Evolutionary conservation across 495 filamentous ascomycete genomes (phyloP).

Genomic region (Penicillium odoratum): DNA sequence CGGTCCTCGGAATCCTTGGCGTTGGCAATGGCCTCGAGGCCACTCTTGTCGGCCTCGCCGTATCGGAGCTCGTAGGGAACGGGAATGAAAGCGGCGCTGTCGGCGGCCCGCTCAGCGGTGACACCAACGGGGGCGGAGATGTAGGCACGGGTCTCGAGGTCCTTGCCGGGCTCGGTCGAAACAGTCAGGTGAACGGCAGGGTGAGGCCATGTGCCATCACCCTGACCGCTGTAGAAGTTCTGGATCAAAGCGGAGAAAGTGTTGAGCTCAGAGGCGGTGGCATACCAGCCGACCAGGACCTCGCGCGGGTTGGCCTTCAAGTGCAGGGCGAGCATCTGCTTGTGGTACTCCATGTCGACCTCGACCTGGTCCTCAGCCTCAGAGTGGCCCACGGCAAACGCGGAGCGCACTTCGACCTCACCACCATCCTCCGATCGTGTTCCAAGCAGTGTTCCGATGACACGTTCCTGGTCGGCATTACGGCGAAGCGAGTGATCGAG

Average conservation of each 20-base stretch:
- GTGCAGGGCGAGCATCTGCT: slow-evolving; percentile 94
- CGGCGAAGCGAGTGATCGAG: slow-evolving; percentile 94
- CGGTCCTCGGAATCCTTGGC: slow-evolving; percentile 80
- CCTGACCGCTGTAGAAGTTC: slow-evolving; percentile 97
- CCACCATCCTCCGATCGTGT: slow-evolving; percentile 91
- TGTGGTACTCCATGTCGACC: slow-evolving; percentile 99
- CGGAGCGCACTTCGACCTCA: slow-evolving; percentile 91
- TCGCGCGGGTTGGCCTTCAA: slow-evolving; percentile 93
- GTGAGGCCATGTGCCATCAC: slow-evolving; percentile 94
- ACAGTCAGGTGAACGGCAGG: slow-evolving; percentile 96
- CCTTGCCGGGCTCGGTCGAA: slow-evolving; percentile 77
- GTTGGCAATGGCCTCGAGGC: slow-evolving; percentile 79
- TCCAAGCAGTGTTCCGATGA: slow-evolving; percentile 94
- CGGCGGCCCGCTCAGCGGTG: slow-evolving; percentile 87
- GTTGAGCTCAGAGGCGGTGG: slow-evolving; percentile 92
- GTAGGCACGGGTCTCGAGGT: slow-evolving; percentile 85
- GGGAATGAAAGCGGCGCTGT: slow-evolving; percentile 94
- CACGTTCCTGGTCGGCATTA: slow-evolving; percentile 84
- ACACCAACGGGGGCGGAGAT: slow-evolving; percentile 94
- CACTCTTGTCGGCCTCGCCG: slow-evolving; percentile 87
- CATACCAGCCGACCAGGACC: slow-evolving; percentile 96
- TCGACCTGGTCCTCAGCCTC: slow-evolving; percentile 98
- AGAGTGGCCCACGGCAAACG: slow-evolving; percentile 96
- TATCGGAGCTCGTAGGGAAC: slow-evolving; percentile 91
- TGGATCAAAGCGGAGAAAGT: slow-evolving; percentile 97